Base-by-base conservation (phyloP, 2,329 filamentous ascomycete species). In the Hypoxylon sp. region DNA sequence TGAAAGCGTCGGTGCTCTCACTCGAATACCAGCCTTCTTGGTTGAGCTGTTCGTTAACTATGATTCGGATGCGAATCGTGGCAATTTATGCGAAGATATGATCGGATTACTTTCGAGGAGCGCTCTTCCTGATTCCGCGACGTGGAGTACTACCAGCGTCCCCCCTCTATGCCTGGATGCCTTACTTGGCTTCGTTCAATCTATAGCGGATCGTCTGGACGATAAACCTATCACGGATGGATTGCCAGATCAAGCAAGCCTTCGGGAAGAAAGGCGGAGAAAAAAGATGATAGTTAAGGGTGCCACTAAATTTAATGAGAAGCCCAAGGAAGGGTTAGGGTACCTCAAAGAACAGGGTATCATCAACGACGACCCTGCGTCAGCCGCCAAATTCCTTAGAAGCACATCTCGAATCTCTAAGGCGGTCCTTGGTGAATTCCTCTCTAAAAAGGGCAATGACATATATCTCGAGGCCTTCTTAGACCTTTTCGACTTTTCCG, bases 101-200 rank as follows among this genome's bases (percentile, higher is more conserved):
- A 85, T 99, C 53, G 93, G 94, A 0, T 80, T 99, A 23, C 77
- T 99, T 11, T 93, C 94, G 13, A 84, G 94, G 51, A 99, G 97
- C 69, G 94, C 94, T 2, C 89, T 99, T 59, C 95, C 94, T 0
- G 94, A 99, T 69, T 96, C 94, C 6, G 94, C 93, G 4, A 97
- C 92, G 4, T 99, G 94, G 94, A 99, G 95, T 70, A 99, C 94
- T 7, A 97, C 93, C 4, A 99, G 96, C 67, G 95, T 99, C 1
- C 94, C 94, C 11, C 94, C 94, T 0, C 76, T 99, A 2, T 99
- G 94, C 65, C 78, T 99, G 15, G 94, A 99, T 73, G 91, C 94
- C 7, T 77, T 99, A 7, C 78, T 99, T 16, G 87, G 91, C 11
- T 97, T 92, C 64, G 84, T 99, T 23, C 92, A 97, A 66, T 96